A percentile compares a stretch with the other conserved stretches of the same genome.
Evolutionary conservation across 1,139 yeast genomes (phyloP).

Genomic region (Magnusiomyces suaveolens): DNA sequence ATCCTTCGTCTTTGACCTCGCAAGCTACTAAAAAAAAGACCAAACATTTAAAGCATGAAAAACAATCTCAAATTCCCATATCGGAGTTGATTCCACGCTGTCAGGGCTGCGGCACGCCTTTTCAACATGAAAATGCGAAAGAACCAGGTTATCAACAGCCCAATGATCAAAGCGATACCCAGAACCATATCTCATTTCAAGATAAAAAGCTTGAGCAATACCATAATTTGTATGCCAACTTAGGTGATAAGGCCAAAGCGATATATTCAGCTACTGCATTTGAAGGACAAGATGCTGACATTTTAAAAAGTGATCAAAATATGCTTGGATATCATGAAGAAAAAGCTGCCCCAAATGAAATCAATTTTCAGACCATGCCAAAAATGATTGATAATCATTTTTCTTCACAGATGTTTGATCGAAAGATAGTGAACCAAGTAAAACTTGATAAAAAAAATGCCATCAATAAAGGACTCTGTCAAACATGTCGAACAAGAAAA

Average conservation of each 20-base stretch:
- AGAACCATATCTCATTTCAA: conserved; percentile 7
- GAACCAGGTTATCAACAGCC: conserved; percentile 37
- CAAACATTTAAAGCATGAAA: neutral
- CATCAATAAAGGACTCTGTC: conserved; percentile 12
- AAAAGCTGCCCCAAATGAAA: neutral
- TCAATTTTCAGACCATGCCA: neutral
- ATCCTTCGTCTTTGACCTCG: no score
- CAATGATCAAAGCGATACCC: conserved; percentile 11
- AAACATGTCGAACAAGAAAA: conserved; percentile 16
- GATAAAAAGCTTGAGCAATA: conserved; percentile 9
- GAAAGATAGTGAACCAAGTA: conserved; percentile 16
- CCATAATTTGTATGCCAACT: conserved; percentile 11
- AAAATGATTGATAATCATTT: neutral
- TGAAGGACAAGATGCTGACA: neutral
- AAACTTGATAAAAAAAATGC: conserved; percentile 10
- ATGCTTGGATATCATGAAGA: neutral
- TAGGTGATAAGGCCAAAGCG: conserved; percentile 6
- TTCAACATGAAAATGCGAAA: conserved; percentile 35
- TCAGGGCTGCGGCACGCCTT: conserved; percentile 43
- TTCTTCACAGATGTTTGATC: conserved; percentile 14
- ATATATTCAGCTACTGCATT: neutral
- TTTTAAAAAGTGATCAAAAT: neutral
- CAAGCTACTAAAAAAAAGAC: neutral
- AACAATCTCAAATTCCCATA: conserved; percentile 17
- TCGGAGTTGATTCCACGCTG: conserved; percentile 17